Evolutionary conservation across 257 asterid genomes (phyloP).

Genomic region (Solanum ossicruentum): DNA sequence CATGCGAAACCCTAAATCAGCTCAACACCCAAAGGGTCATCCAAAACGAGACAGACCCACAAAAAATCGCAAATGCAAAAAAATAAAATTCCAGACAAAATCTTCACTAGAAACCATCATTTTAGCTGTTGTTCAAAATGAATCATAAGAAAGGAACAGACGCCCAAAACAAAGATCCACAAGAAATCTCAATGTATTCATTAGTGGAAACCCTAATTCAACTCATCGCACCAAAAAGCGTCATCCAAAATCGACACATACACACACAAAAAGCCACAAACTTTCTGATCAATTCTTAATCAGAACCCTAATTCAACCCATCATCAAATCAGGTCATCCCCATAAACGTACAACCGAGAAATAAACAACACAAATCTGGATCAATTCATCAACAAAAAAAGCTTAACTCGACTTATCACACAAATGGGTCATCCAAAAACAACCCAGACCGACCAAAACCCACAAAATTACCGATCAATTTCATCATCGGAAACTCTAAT

Average conservation of each 20-base stretch:
- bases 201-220: conserved; percentile 2
- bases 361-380: background rate
- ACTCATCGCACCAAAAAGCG: background rate
- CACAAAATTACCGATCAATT: background rate
- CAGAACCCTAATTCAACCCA: background rate
- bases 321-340: background rate
- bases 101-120: background rate
- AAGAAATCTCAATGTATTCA: background rate
- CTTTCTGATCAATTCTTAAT: background rate
- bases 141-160: background rate
- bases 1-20: conserved; percentile 1
- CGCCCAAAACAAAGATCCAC: background rate
- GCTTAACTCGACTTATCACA: background rate
- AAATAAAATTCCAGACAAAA: background rate
- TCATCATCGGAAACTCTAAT: background rate
- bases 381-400: background rate
- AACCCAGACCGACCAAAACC: background rate
- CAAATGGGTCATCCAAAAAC: background rate
- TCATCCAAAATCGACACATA: background rate
- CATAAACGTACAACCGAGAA: background rate
- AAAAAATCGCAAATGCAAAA: background rate
- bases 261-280: background rate
- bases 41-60: background rate
- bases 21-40: background rate
- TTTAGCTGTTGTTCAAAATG: background rate